Conservation (phyloP, 768 basidiomycete genomes). For the Mycena floridula region DNA sequence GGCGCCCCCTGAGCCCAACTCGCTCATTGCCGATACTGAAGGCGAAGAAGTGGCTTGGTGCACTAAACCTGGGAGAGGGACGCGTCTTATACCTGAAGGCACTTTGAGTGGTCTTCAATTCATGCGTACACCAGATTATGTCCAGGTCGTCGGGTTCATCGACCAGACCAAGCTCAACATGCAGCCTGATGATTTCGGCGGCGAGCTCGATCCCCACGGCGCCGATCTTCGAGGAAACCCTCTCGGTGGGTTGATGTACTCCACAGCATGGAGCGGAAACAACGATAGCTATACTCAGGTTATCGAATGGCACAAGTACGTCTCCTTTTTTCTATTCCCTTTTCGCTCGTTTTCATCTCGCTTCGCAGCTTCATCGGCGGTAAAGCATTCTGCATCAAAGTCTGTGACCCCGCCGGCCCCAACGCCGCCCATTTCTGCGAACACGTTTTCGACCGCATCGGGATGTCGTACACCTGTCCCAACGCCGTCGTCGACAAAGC, state of each 20-base stretch:
- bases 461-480: conserved; percentile 70
- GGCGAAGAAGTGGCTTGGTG: conserved; percentile 74
- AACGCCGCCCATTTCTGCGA: conserved; percentile 53
- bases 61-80: conserved; percentile 62
- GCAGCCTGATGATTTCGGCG: conserved; percentile 50
- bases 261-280: conserved; percentile 41
- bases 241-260: conserved; percentile 65
- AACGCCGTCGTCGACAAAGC: conserved; percentile 48
- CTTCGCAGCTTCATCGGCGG: conserved; percentile 62
- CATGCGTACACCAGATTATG: conserved; percentile 51
- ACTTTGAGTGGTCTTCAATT: conserved; percentile 61
- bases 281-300: conserved; percentile 46
- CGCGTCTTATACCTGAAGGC: conserved; percentile 66
- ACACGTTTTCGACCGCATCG: conserved; percentile 72
- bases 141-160: conserved; percentile 57
- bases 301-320: conserved; percentile 64
- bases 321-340: conserved; percentile 1
- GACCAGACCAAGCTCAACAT: conserved; percentile 58
- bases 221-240: conserved; percentile 66
- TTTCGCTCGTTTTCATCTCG: neutral
- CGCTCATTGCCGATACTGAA: conserved; percentile 59
- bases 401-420: conserved; percentile 54
- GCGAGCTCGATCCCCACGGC: conserved; percentile 75
- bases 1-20: conserved; percentile 46
- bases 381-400: conserved; percentile 61